phyloP scores from a whole-genome alignment of 371 early-diverging fungal genomes.

The Mucor irregularis region DNA sequence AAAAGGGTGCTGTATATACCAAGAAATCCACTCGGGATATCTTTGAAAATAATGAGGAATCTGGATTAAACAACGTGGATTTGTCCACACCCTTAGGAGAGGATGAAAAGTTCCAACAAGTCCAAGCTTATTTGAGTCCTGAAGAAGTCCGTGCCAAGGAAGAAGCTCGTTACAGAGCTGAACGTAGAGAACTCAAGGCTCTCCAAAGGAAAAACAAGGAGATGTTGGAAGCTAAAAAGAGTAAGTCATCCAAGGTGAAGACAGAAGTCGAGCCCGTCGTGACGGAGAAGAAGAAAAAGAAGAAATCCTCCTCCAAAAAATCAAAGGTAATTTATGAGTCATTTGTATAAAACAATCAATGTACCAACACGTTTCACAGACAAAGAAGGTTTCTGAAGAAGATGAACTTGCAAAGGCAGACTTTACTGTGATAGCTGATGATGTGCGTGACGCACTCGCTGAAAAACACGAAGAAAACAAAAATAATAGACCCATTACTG shows the following conservation, averaged over 20 bases:
- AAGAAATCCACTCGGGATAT: conserved; percentile 37
- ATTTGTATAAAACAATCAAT: no score
- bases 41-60: conserved; percentile 34
- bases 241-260: conserved; percentile 1
- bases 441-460: conserved; percentile 15
- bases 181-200: conserved; percentile 40
- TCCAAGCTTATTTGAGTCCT: conserved; percentile 61
- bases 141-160: conserved; percentile 62
- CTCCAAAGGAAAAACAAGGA: conserved; percentile 43
- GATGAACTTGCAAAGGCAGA: conserved; percentile 21
- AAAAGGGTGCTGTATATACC: conserved; percentile 13
- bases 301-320: conserved; percentile 18
- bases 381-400: conserved; percentile 10
- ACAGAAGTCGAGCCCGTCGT: conserved; percentile 1
- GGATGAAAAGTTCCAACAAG: conserved; percentile 63
- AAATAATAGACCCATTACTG: conserved; percentile 3
- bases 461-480: conserved; percentile 11
- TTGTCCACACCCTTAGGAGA: conserved; percentile 61
- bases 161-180: conserved; percentile 49
- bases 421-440: conserved; percentile 9
- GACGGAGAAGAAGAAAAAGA: conserved; percentile 26
- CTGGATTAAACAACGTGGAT: conserved; percentile 58
- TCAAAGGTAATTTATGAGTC: no score
- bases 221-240: not conserved
- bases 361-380: no score